Evolutionary conservation across 2,329 filamentous ascomycete genomes (phyloP), one percentile per base, ranked within the genome.

Genomic region (Aspergillus niger): DNA sequence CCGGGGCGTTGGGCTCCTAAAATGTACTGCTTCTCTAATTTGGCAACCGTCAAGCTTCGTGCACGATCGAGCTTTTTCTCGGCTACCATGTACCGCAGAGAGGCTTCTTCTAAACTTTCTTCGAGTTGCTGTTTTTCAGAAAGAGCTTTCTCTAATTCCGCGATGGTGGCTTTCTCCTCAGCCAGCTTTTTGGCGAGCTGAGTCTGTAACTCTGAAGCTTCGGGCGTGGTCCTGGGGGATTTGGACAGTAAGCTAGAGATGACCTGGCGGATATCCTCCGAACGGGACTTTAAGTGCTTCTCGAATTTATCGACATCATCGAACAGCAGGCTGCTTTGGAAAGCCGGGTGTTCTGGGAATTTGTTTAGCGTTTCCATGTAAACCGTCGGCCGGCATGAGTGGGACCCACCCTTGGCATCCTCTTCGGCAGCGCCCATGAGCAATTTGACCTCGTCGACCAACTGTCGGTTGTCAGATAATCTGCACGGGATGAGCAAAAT

Each of bases 41-140:
- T 97, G 63, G 93, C 91, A 1, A 97, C 92, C 59, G 96, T 92
- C 15, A 88, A 81, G 72, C 95, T 99, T 76, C 91, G 94, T 24
- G 90, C 86, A 47, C 95, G 87, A 74, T 99, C 95, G 55, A 98
- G 82, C 74, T 92, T 95, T 80, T 96, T 96, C 75, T 99, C 95
- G 0, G 95, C 95, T 67, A 96, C 91, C 81, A 98, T 91, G 72
- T 96, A 98, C 65, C 95, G 87, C 61, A 96, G 82, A 5, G 92
- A 96, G 15, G 94, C 95, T 36, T 87, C 89, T 72, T 98, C 94
- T 20, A 98, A 82, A 63, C 94, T 90, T 70, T 95, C 91, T 50
- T 91, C 91, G 3, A 97, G 82, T 67, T 91, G 88, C 57, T 96
- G 90, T 70, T 95, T 96, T 70, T 97, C 92, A 6, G 85, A 82